phyloP scores from a whole-genome alignment of 2,329 filamentous ascomycete genomes.

The Colletotrichum tamarilloi region DNA sequence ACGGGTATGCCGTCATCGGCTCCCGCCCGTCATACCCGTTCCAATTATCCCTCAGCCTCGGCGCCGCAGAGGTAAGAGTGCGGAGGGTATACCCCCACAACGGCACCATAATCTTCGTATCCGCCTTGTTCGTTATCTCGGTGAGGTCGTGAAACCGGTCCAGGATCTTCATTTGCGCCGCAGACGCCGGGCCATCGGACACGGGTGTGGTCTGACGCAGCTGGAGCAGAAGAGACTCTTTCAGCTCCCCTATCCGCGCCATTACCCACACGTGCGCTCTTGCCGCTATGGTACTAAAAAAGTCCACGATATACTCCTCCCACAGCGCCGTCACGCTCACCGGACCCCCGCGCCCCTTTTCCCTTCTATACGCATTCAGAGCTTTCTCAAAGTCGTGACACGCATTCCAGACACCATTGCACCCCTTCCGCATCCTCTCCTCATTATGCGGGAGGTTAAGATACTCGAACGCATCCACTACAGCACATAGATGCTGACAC shows the following conservation, averaged over 20 bases:
- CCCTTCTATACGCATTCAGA: conserved; percentile 3
- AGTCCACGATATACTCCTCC: conserved; percentile 26
- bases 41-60: conserved; percentile 2
- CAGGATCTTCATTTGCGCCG: conserved; percentile 13
- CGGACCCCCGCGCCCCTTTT: not conserved
- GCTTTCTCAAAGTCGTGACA: conserved; percentile 3
- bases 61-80: not conserved
- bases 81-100: conserved; percentile 4
- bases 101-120: conserved; percentile 23
- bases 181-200: not conserved
- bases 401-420: conserved; percentile 10
- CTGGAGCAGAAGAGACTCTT: conserved; percentile 1
- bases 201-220: not conserved
- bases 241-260: conserved; percentile 5
- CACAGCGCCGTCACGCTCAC: conserved; percentile 12
- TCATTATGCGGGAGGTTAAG: conserved; percentile 15
- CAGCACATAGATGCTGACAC: conserved; percentile 9
- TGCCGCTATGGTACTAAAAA: not conserved
- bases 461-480: conserved; percentile 22
- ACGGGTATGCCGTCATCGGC: conserved; percentile 4
- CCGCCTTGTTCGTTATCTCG: conserved; percentile 17
- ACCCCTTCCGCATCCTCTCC: conserved; percentile 7
- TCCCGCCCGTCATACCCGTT: not conserved
- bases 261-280: conserved; percentile 16
- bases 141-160: conserved; percentile 15